phyloP scores from a whole-genome alignment of 2,329 filamentous ascomycete genomes.

The Didymella exigua region DNA sequence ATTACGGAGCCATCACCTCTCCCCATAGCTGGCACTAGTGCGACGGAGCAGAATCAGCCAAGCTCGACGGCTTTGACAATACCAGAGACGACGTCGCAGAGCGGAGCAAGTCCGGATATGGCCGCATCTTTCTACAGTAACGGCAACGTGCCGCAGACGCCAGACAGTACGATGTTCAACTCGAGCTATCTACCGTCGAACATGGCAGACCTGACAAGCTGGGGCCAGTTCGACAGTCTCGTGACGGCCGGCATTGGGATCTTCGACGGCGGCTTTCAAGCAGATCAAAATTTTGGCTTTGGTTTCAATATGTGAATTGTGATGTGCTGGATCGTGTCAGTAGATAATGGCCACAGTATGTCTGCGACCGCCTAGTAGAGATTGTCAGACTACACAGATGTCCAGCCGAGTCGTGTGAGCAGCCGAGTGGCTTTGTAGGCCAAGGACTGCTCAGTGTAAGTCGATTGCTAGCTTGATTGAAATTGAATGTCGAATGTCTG shows the following conservation, averaged over 20 bases:
- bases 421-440: too few species aligned
- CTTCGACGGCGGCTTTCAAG: slow-evolving; percentile 38
- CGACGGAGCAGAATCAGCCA: background rate
- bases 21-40: background rate
- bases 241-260: slow-evolving; percentile 44
- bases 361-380: too few species aligned
- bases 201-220: slow-evolving; percentile 46
- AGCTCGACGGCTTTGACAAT: slow-evolving; percentile 3
- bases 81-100: slow-evolving; percentile 17
- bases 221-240: slow-evolving; percentile 48
- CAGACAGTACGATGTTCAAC: slow-evolving; percentile 35
- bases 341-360: background rate
- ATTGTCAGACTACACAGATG: too few species aligned
- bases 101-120: slow-evolving; percentile 21
- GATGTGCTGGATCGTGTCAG: background rate
- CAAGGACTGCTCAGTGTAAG: too few species aligned
- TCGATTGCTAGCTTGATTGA: too few species aligned
- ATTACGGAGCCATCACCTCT: background rate
- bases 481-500: too few species aligned
- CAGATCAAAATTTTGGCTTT: slow-evolving; percentile 29
- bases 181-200: slow-evolving; percentile 29
- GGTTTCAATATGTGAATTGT: slow-evolving; percentile 22
- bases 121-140: slow-evolving; percentile 18
- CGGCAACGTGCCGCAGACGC: slow-evolving; percentile 36
- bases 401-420: too few species aligned